Conservation (phyloP, 257 asterid genomes). For the Osmanthus fragrans region DNA sequence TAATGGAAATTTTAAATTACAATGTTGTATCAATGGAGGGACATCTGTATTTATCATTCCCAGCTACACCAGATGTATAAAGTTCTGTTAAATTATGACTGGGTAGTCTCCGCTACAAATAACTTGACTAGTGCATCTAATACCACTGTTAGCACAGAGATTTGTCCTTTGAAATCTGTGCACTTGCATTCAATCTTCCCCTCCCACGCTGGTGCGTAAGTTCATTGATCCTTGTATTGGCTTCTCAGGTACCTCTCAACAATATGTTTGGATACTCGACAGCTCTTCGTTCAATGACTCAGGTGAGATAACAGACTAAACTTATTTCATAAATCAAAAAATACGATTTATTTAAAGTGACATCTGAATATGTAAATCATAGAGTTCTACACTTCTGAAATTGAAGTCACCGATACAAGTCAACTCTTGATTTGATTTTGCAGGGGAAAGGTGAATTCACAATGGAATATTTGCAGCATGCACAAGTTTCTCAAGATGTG, state of each 20-base stretch:
- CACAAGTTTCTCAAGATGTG: conserved; percentile 80
- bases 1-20: too few species aligned
- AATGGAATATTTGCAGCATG: conserved; percentile 88
- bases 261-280: conserved; percentile 98
- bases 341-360: too few species aligned
- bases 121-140: neutral
- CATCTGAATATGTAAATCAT: too few species aligned
- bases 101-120: neutral
- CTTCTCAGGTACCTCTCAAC: conserved; percentile 92
- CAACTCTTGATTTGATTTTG: neutral
- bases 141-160: neutral
- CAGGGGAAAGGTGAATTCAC: conserved; percentile 99
- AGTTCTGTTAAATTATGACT: neutral
- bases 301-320: conserved; percentile 43
- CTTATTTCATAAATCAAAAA: too few species aligned
- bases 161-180: neutral
- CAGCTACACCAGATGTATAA: neutral
- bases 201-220: neutral
- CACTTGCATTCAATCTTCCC: neutral
- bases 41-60: too few species aligned
- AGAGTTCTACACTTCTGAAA: neutral
- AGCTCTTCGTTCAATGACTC: conserved; percentile 97
- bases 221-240: neutral
- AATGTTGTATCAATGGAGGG: too few species aligned
- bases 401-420: neutral